Base-by-base conservation (phyloP, 169 alveolate species). In the Plasmodium relictum region DNA sequence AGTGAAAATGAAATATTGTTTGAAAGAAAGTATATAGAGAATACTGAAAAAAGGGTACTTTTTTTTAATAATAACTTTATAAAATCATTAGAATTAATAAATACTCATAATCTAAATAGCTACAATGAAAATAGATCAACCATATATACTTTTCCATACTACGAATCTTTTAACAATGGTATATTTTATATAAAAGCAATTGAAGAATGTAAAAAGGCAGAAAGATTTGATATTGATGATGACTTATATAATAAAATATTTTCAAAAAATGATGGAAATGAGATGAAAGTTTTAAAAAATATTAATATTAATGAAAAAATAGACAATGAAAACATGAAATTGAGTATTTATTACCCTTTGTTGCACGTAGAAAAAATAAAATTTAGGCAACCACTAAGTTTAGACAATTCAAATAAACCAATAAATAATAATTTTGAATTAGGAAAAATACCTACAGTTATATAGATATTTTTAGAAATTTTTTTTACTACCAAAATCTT, bases 41-140 rank as follows among this genome's bases (percentile, higher is more conserved):
- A 20, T 31, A 52, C 16, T 52, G 44, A 45, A 18, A 66, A 80
- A 68, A 80, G 52, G 66, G 31, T 80, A 8, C 18, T 18, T 10
- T 80, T 80, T 69, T 80, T 80, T 42, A 80, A 65, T 80, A 56
- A 80, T 9, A 39, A 80, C 9, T 80, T 80, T 68, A 31, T 80
- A 12, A 80, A 80, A 54, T 66, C 85, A 16, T 68, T 80, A 71
- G 73, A 80, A 80, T 22, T 6, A 68, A 80, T 80, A 52, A 71
- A 24, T 22, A 80, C 44, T 37, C 42, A 80, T 41, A 80, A 80
- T 80, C 39, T 80, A 66, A 80, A 80, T 71, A 80, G 90, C 41
- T 80, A 80, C 31, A 68, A 65, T 41, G 85, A 68, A 71, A 80
- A 80, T 20, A 80, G 90, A 45, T 80, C 90, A 4, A 80, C 90